These are phyloP conservation scores for Coniochaeta sp. DNA, from an alignment of 2,329 filamentous ascomycete genomes.

Conservation along the genomic window DNA sequence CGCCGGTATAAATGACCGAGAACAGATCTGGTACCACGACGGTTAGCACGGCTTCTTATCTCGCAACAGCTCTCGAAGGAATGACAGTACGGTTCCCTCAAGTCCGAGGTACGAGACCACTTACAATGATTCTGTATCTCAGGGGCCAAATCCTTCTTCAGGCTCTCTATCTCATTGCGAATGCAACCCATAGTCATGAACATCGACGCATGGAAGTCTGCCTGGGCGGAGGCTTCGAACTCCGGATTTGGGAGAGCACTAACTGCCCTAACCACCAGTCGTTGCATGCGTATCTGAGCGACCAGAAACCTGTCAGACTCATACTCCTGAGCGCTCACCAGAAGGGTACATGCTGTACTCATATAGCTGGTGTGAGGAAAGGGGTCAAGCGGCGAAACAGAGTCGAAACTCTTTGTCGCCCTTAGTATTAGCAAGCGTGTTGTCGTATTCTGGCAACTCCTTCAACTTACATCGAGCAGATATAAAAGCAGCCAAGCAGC, in stretches of 20 bases:
- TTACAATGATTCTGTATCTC: slow-evolving; percentile 17
- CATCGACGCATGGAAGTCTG: slow-evolving; percentile 16
- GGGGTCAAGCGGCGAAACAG: slow-evolving; percentile 24
- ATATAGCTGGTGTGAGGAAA: slow-evolving; percentile 23
- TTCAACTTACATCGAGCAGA: slow-evolving; percentile 23
- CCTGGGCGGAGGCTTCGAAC: slow-evolving; percentile 5
- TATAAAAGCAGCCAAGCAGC: slow-evolving; percentile 31
- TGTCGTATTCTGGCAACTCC: no score
- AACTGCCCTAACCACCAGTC: slow-evolving; percentile 21
- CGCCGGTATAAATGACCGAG: slow-evolving; percentile 24
- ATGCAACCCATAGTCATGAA: slow-evolving; percentile 26
- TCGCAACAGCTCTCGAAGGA: no score
- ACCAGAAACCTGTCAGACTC: slow-evolving; percentile 25
- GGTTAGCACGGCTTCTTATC: no score
- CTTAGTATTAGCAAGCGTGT: neutral
- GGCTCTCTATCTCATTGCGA: slow-evolving; percentile 23
- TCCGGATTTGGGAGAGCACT: slow-evolving; percentile 17
- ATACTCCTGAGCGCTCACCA: slow-evolving; percentile 20
- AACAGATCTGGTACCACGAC: slow-evolving; percentile 20
- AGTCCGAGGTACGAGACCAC: no score
- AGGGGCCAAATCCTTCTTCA: slow-evolving; percentile 9
- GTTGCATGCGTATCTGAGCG: slow-evolving; percentile 25
- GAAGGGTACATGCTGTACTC: slow-evolving; percentile 23
- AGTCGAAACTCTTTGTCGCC: slow-evolving; percentile 10
- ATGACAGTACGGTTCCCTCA: no score